Base-by-base conservation (phyloP, 164 flowering plant species). In the Annona squamosa region DNA sequence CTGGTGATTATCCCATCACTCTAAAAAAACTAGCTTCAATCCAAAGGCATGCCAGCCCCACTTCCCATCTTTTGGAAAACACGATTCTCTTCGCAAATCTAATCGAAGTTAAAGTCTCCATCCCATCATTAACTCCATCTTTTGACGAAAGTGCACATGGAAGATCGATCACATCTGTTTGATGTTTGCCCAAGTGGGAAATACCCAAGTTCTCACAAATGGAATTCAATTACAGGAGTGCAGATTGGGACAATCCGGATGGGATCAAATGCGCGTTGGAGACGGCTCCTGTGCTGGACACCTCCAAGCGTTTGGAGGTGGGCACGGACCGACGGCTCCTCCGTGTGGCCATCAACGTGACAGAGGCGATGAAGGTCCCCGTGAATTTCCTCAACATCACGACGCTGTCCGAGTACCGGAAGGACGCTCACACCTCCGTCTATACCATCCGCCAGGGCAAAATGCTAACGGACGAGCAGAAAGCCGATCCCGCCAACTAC, bases 381-480 rank as follows among this genome's bases (percentile, higher is more conserved):
- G 87, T 90, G 1, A 48, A 82, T 72, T 91, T 91, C 71, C 79
- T 91, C 46, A 90, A 95, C 87, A 87, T 93, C 48, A 95, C 99
- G 0, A 70, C 86, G 0, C 84, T 95, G 1, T 92, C 98, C 0
- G 97, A 91, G 81, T 86, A 83, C 77, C 79, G 99, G 5, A 93
- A 92, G 78, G 98, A 95, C 68, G 98, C 98, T 0, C 99, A 92
- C 77, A 86, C 97, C 3, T 91, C 99, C 0, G 85, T 91, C 5
- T 80, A 91, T 80, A 86, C 92, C 1, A 83, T 86, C 63, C 83
- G 90, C 0, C 89, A 85, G 59, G 97, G 97, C 57, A 90, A 92
- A 74, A 64, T 87, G 84, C 81, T 92, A 4, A 84, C 88, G 0
- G 78, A 82, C 0, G 90, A 90, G 74, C 95, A 93, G 48, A 76